A percentile compares a stretch with the other conserved stretches of the same genome.
Evolutionary conservation across 305 asterid species (phyloP).

Genomic region (Plantago lanceolata): DNA sequence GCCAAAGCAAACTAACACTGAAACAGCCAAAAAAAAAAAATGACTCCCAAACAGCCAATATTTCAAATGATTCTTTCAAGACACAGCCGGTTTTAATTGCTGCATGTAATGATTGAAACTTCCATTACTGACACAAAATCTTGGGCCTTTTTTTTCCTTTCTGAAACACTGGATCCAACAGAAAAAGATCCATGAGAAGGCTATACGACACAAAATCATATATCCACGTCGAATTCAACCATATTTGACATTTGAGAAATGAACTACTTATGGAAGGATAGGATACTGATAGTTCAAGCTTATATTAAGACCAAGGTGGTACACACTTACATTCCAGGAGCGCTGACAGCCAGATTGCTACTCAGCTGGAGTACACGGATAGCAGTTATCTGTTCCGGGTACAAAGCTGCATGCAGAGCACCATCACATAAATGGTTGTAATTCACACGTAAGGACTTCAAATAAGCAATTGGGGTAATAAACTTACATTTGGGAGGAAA

Average conservation of each 20-base stretch:
- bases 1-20: no score
- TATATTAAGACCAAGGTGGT: slow-evolving; percentile 5
- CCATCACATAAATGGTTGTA: slow-evolving; percentile 11
- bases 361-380: slow-evolving; percentile 78
- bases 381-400: slow-evolving; percentile 62
- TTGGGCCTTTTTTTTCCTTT: neutral
- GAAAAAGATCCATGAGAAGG: no score
- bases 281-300: slow-evolving; percentile 2
- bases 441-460: slow-evolving; percentile 10
- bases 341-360: slow-evolving; percentile 67
- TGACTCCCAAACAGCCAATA: no score
- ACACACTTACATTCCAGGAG: slow-evolving; percentile 70
- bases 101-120: no score
- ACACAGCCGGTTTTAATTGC: no score
- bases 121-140: no score
- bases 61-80: no score
- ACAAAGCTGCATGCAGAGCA: slow-evolving; percentile 46
- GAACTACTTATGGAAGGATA: slow-evolving; percentile 9
- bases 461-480: slow-evolving; percentile 13
- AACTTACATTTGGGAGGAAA: slow-evolving; percentile 78
- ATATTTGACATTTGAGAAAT: no score
- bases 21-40: no score
- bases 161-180: neutral
- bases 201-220: no score
- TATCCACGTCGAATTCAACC: no score